Evolutionary conservation across 2,329 filamentous ascomycete genomes (phyloP).

Genomic region (Aspergillus persii): DNA sequence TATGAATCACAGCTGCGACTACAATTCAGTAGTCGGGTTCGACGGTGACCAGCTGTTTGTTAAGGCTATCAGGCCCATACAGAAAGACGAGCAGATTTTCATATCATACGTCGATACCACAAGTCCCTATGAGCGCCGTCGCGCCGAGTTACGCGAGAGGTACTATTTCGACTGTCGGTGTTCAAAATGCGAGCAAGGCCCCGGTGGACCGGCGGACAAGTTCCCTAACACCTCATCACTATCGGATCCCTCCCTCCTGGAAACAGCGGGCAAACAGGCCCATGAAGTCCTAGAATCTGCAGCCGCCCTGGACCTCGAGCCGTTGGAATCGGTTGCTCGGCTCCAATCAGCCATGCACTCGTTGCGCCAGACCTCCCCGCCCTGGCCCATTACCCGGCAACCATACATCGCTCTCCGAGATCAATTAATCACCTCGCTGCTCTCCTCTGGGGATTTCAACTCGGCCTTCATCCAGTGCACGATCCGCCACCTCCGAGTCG

Average conservation of each 20-base stretch:
- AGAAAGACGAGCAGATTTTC: slow-evolving; percentile 56
- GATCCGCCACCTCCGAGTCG: slow-evolving; percentile 51
- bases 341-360: slow-evolving; percentile 42
- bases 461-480: slow-evolving; percentile 52
- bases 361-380: slow-evolving; percentile 35
- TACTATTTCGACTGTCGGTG: slow-evolving; percentile 62
- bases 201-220: slow-evolving; percentile 16
- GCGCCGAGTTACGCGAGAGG: slow-evolving; percentile 50
- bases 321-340: slow-evolving; percentile 31
- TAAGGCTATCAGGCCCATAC: slow-evolving; percentile 53
- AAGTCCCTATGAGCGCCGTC: slow-evolving; percentile 51
- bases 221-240: slow-evolving; percentile 5
- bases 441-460: slow-evolving; percentile 44
- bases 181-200: slow-evolving; percentile 44
- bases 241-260: slow-evolving; percentile 12
- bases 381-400: slow-evolving; percentile 53
- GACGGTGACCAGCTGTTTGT: slow-evolving; percentile 52
- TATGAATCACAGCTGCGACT: slow-evolving; percentile 63
- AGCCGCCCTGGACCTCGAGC: slow-evolving; percentile 13
- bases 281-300: slow-evolving; percentile 24
- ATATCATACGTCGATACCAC: slow-evolving; percentile 62
- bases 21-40: slow-evolving; percentile 59
- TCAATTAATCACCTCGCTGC: slow-evolving; percentile 50
- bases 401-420: slow-evolving; percentile 56
- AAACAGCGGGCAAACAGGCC: slow-evolving; percentile 22